Evolutionary conservation across 352 stramenopile species (phyloP), one percentile per base, ranked within the genome.

Genomic region (Phytophthora vignae): DNA sequence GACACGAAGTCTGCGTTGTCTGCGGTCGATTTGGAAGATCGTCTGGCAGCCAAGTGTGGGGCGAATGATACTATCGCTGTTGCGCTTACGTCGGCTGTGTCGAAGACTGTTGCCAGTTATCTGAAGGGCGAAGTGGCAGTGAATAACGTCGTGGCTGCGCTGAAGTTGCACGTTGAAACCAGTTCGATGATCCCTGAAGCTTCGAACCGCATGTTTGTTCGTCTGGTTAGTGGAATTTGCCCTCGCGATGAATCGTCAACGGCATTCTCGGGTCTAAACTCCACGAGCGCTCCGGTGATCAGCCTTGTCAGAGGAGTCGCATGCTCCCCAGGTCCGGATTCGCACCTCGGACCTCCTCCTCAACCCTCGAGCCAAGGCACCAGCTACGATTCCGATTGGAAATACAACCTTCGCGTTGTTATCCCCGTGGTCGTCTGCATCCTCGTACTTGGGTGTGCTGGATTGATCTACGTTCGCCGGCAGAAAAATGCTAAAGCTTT

Each of bases 391-490:
- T 58, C 25, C 52, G 33, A 56, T 54, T 55, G 62, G 60, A 21
- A 64, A 11, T 9, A 62, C 17, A 73, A 77, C 42, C 62, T 68
- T 12, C 67, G 53, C 0, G 53, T 90, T 4, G 61, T 82, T 22
- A 68, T 86, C 11, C 27, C 86, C 22, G 78, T 85, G 8, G 77
- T 71, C 14, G 78, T 81, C 56, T 42, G 50, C 22, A 63, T 77
- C 4, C 87, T 91, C 59, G 29, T 89, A 25, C 50, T 80, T 6
- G 79, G 74, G 1, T 82, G 77, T 62, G 57, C 54, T 19, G 17
- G 67, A 1, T 64, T 82, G 17, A 62, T 83, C 38, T 77, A 78
- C 67, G 66, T 88, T 62, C 75, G 69, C 14, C 67, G 71, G 60
- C 33, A 79, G 70, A 61, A 67, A 73, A 54, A 83, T 68, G 55